Evolutionary conservation across 192 early-diverging fungal species (phyloP).

Genomic region (Entomortierella parvispora): DNA sequence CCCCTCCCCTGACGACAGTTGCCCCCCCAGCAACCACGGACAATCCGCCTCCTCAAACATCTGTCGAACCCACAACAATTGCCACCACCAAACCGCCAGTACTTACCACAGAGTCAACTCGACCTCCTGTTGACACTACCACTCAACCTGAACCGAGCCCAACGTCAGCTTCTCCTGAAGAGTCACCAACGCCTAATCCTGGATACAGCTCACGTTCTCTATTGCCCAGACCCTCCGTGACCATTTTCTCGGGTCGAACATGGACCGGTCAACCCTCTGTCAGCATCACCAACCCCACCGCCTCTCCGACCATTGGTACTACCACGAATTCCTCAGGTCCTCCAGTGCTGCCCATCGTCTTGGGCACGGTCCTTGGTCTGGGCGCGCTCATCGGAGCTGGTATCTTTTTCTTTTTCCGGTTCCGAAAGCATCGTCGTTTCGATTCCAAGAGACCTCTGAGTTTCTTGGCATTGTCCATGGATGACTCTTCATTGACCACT

Average conservation of each 20-base stretch:
- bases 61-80: neutral
- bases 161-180: too few relatives aligned
- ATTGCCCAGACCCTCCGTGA: neutral
- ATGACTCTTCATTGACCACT: slow-evolving; percentile 17
- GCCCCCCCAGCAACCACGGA: neutral
- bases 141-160: too few relatives aligned
- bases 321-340: slow-evolving; percentile 9
- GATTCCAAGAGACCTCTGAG: slow-evolving; percentile 41
- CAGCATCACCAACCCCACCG: slow-evolving; percentile 3
- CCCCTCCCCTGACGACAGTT: neutral
- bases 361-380: slow-evolving; percentile 31
- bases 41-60: too few relatives aligned
- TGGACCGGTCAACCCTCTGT: neutral
- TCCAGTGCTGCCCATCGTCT: slow-evolving; percentile 33
- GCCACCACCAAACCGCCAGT: slow-evolving; percentile 5
- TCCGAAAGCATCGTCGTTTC: slow-evolving; percentile 33
- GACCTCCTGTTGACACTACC: too few relatives aligned
- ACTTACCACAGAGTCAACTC: neutral
- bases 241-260: too few relatives aligned
- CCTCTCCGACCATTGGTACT: neutral
- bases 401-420: slow-evolving; percentile 36
- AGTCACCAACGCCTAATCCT: too few relatives aligned
- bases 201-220: too few relatives aligned
- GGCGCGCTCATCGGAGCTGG: slow-evolving; percentile 21
- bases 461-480: slow-evolving; percentile 40